Percentiles rank a stretch among this genome's conserved stretches.
Conservation (phyloP, 768 basidiomycete species). For the Gautieria morchelliformis region DNA sequence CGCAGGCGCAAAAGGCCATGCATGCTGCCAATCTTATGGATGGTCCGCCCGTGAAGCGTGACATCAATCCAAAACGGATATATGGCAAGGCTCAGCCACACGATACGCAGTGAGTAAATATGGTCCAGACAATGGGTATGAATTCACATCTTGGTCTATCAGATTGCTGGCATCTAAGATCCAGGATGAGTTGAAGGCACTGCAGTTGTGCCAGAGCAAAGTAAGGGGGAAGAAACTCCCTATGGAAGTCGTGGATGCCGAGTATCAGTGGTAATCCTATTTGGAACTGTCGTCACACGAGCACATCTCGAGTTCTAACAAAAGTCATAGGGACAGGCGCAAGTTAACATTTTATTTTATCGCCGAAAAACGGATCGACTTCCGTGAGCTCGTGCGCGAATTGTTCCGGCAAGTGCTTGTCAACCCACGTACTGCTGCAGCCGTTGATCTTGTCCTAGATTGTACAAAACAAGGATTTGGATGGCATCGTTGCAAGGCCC, state of each 20-base stretch:
- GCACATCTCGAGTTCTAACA: background rate
- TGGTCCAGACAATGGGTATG: background rate
- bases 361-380: slow-evolving; percentile 92
- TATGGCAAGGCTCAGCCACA: slow-evolving; percentile 78
- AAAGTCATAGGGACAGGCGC: slow-evolving; percentile 72
- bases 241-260: slow-evolving; percentile 98
- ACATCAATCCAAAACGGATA: slow-evolving; percentile 95
- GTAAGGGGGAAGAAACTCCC: slow-evolving; percentile 90
- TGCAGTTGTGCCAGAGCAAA: slow-evolving; percentile 85
- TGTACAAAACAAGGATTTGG: slow-evolving; percentile 95
- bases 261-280: slow-evolving; percentile 84
- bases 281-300: background rate
- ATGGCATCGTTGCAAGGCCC: slow-evolving; percentile 56
- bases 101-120: slow-evolving; percentile 63
- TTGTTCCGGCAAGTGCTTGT: slow-evolving; percentile 58
- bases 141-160: slow-evolving; percentile 9
- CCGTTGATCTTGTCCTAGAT: slow-evolving; percentile 26
- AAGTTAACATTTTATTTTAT: slow-evolving; percentile 98
- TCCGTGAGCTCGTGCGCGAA: slow-evolving; percentile 92
- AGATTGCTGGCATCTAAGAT: slow-evolving; percentile 74
- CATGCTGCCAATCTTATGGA: slow-evolving; percentile 22
- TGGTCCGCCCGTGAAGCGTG: slow-evolving; percentile 54
- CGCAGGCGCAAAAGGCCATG: slow-evolving; percentile 52
- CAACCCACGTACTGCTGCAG: background rate
- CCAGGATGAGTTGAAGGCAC: slow-evolving; percentile 86